These are phyloP conservation scores for Fusarium equiseti DNA, from an alignment of 2,329 filamentous ascomycete species.

Conservation along the genomic window DNA sequence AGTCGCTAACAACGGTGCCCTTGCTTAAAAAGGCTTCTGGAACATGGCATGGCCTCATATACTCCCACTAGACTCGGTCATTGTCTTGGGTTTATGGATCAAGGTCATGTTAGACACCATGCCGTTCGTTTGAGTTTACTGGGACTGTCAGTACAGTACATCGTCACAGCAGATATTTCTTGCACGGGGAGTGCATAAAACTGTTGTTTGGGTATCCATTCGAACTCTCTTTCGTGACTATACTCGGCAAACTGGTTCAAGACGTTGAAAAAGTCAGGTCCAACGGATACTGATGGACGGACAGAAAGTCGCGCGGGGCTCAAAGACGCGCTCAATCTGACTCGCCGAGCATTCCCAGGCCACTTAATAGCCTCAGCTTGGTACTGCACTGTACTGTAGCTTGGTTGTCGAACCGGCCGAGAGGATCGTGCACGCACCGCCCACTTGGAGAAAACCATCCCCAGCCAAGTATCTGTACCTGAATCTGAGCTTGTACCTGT, in stretches of 20 bases:
- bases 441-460: slow-evolving; percentile 18
- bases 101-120: slow-evolving; percentile 13
- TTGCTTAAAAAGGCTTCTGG: slow-evolving; percentile 42
- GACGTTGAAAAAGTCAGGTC: background rate
- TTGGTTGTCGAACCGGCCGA: slow-evolving; percentile 40
- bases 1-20: slow-evolving; percentile 12
- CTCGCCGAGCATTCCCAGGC: slow-evolving; percentile 39
- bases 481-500: slow-evolving; percentile 6
- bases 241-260: slow-evolving; percentile 2
- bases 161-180: slow-evolving; percentile 33
- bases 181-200: slow-evolving; percentile 39
- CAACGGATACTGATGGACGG: slow-evolving; percentile 12
- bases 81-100: slow-evolving; percentile 12
- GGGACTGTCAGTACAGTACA: slow-evolving; percentile 3
- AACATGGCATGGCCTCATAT: slow-evolving; percentile 44
- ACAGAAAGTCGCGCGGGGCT: slow-evolving; percentile 29
- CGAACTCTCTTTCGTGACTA: background rate
- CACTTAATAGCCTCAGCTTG: slow-evolving; percentile 29
- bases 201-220: slow-evolving; percentile 7
- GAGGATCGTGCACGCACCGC: slow-evolving; percentile 30
- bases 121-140: slow-evolving; percentile 19
- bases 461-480: slow-evolving; percentile 6
- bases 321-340: slow-evolving; percentile 47
- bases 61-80: slow-evolving; percentile 26
- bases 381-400: background rate